Percentiles rank a stretch among this genome's conserved stretches.
Conservation (phyloP, 2,329 filamentous ascomycete genomes). For the Paramyrothecium roridum region DNA sequence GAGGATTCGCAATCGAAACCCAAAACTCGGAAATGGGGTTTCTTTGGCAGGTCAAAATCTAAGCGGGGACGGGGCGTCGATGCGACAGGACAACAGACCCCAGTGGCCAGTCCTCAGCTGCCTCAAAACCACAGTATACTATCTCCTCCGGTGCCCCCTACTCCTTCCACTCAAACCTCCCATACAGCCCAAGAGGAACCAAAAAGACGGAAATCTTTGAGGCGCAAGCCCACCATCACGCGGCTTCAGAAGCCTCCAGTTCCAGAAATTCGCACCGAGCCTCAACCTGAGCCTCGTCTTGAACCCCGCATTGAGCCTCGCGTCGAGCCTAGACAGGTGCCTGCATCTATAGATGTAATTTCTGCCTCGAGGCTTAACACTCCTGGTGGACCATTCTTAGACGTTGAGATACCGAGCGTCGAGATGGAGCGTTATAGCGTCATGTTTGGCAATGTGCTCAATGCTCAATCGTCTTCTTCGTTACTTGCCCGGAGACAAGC, state of each 20-base stretch:
- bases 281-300: not conserved
- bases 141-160: not conserved
- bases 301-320: not conserved
- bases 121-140: slow-evolving; percentile 1
- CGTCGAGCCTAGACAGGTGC: not conserved
- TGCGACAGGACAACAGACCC: slow-evolving; percentile 11
- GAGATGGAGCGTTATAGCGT: slow-evolving; percentile 88
- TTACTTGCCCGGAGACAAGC: slow-evolving; percentile 57
- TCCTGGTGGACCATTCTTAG: slow-evolving; percentile 43
- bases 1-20: slow-evolving; percentile 27
- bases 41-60: slow-evolving; percentile 47
- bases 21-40: slow-evolving; percentile 55
- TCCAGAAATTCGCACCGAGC: not conserved
- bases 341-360: not conserved
- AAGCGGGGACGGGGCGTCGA: slow-evolving; percentile 21
- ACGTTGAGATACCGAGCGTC: slow-evolving; percentile 76
- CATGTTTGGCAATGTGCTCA: slow-evolving; percentile 81
- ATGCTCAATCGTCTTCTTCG: slow-evolving; percentile 30
- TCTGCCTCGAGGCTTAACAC: slow-evolving; percentile 8
- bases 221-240: not conserved
- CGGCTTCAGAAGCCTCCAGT: not conserved
- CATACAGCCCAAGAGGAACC: not conserved
- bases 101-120: slow-evolving; percentile 17
- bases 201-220: not conserved
- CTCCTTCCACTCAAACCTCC: not conserved